Conservation (phyloP, 345 rosid genomes). For the Melaleuca alternifolia region DNA sequence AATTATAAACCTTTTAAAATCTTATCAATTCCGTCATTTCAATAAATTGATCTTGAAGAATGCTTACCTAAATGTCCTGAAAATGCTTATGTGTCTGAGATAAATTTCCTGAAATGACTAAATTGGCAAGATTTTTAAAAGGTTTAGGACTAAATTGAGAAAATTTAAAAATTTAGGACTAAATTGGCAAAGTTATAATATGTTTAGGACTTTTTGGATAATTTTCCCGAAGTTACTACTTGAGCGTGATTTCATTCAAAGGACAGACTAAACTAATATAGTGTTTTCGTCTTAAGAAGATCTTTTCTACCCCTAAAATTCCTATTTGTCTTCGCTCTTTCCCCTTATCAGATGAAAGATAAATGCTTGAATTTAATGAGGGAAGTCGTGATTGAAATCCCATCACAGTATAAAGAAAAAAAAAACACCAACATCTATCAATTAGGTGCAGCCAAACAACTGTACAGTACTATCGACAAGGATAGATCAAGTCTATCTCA, state of each 20-base stretch:
- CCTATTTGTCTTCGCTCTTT: neutral
- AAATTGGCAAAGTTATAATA: no score
- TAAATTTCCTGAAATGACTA: no score
- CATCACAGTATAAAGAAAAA: neutral
- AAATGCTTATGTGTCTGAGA: no score
- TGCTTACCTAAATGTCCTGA: no score
- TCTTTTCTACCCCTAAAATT: neutral
- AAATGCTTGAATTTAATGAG: neutral
- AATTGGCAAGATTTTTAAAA: no score
- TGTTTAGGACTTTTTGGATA: no score
- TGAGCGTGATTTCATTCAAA: neutral
- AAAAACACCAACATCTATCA: neutral
- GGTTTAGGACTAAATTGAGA: no score
- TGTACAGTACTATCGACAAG: neutral
- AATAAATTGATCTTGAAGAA: no score
- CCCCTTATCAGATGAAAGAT: neutral
- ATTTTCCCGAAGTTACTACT: no score
- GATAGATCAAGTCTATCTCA: neutral
- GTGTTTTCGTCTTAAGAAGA: neutral
- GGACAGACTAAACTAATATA: neutral
- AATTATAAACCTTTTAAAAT: no score
- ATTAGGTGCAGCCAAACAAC: neutral
- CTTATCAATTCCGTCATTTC: no score
- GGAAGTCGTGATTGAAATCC: neutral
- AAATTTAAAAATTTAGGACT: no score